phyloP scores from a whole-genome alignment of 495 filamentous ascomycete genomes.

The Trypethelium eluteriae region DNA sequence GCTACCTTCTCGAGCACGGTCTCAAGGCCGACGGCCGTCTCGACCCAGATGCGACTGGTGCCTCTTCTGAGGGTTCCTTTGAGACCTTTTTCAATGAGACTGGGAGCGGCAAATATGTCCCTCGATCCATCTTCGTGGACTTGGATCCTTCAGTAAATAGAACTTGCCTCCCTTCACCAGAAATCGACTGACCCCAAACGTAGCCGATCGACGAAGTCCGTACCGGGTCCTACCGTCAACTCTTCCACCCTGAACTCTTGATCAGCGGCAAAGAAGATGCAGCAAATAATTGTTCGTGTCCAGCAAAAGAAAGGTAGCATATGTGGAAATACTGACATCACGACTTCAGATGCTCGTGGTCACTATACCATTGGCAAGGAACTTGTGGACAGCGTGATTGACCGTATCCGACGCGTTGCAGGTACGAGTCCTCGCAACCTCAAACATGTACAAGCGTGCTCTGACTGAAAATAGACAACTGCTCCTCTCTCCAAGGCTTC shows the following conservation, averaged over 20 bases:
- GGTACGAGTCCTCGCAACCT: conserved; percentile 41
- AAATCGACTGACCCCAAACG: background rate
- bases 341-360: conserved; percentile 63
- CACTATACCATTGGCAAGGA: conserved; percentile 94
- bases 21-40: conserved; percentile 67
- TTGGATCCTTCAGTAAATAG: conserved; percentile 69
- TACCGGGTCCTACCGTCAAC: conserved; percentile 70
- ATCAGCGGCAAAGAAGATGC: conserved; percentile 92
- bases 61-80: conserved; percentile 59
- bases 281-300: conserved; percentile 68
- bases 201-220: conserved; percentile 85
- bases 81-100: conserved; percentile 93
- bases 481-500: conserved; percentile 82
- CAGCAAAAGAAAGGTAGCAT: background rate
- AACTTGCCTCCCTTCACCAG: background rate
- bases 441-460: conserved; percentile 12
- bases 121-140: conserved; percentile 82
- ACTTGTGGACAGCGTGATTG: conserved; percentile 73
- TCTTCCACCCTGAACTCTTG: conserved; percentile 82
- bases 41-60: conserved; percentile 30
- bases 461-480: conserved; percentile 58
- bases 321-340: conserved; percentile 20
- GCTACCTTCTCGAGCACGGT: conserved; percentile 87
- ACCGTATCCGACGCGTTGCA: conserved; percentile 75
- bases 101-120: conserved; percentile 78